phyloP scores from a whole-genome alignment of 495 filamentous ascomycete species.

The Talaromyces proteolyticus region DNA sequence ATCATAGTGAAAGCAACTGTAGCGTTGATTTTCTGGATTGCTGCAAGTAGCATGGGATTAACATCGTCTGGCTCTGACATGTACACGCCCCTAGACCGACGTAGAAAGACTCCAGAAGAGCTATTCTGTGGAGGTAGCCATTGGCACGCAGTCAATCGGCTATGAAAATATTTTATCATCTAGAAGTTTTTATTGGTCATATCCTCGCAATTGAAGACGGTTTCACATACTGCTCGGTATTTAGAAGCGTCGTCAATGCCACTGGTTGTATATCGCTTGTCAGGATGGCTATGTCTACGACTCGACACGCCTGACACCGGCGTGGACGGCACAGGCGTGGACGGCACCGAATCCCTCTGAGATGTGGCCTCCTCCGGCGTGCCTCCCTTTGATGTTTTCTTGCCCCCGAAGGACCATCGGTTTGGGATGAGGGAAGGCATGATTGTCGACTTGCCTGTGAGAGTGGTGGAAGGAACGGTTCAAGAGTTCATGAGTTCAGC shows the following conservation, averaged over 20 bases:
- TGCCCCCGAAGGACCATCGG: slow-evolving; percentile 1
- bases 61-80: slow-evolving; percentile 5
- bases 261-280: slow-evolving; percentile 1
- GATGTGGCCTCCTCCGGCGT: background rate
- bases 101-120: slow-evolving; percentile 6
- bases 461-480: background rate
- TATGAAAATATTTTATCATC: slow-evolving; percentile 11
- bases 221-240: slow-evolving; percentile 3
- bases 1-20: slow-evolving; percentile 32
- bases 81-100: slow-evolving; percentile 8
- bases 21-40: slow-evolving; percentile 18
- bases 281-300: slow-evolving; percentile 2
- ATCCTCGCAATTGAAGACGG: background rate
- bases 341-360: slow-evolving; percentile 4
- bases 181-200: background rate
- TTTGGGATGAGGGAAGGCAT: slow-evolving; percentile 2
- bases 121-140: slow-evolving; percentile 17
- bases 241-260: slow-evolving; percentile 8
- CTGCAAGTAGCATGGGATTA: slow-evolving; percentile 12
- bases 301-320: background rate
- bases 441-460: background rate
- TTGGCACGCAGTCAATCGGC: slow-evolving; percentile 14
- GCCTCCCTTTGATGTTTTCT: background rate
- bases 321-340: too few relatives aligned
- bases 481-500: background rate